Evolutionary conservation across 73 alveolate genomes (phyloP), one percentile per base, ranked within the genome.

Genomic region (Vitrella brassicaformis): DNA sequence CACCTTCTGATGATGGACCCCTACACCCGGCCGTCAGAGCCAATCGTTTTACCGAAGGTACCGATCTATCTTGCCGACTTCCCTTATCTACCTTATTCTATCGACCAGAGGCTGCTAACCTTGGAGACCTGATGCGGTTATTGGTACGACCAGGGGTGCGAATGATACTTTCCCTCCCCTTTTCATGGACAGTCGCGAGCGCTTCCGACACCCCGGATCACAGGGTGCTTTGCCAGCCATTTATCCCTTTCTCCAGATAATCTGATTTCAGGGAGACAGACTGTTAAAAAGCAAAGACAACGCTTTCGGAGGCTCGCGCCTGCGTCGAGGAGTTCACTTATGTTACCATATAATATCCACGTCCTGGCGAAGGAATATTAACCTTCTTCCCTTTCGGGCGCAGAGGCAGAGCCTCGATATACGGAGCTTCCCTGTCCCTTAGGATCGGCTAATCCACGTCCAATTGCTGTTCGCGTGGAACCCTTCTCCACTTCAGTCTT

Each of bases 51-150:
- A 95, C 98, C 96, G 96, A 92, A 92, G 98, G 87, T 92, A 92
- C 95, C 93, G 98, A 92, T 89, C 96, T 84, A 85, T 78, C 87
- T 92, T 92, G 96, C 98, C 96, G 94, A 93, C 96, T 93, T 93
- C 98, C 98, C 97, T 91, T 91, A 91, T 83, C 98, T 91, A 89
- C 96, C 87, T 93, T 91, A 81, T 86, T 93, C 97, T 93, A 89
- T 91, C 93, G 96, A 91, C 96, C 96, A 93, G 97, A 93, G 98
- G 97, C 97, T 93, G 90, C 94, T 88, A 83, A 89, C 96, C 96
- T 91, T 91, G 96, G 98, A 93, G 98, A 91, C 98, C 97, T 93
- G 95, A 89, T 91, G 98, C 97, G 98, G 98, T 93, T 93, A 90
- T 90, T 91, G 96, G 98, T 93, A 90, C 98, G 98, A 88, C 93